Evolutionary conservation across 371 early-diverging fungal genomes (phyloP), one percentile per base, ranked within the genome.

Genomic region (Synchytrium microbalum): DNA sequence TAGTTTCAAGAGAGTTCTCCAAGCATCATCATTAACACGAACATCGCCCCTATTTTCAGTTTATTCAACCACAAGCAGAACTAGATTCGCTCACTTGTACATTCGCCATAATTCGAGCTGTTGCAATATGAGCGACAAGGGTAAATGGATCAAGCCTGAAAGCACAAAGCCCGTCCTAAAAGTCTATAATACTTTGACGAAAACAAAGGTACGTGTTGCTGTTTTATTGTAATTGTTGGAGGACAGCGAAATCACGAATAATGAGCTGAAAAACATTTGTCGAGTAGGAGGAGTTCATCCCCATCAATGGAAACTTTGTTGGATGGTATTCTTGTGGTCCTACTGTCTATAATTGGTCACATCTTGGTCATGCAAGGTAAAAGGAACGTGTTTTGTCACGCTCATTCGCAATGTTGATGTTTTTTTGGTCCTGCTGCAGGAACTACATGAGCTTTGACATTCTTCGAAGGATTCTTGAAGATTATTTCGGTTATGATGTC

Each of bases 281-380:
- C 96, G 80, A 61, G 2, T 29, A 94, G 92, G 89, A 89, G 3
- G 89, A 88, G 46, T 96, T 97, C 66, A 76, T 91, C 27, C 95
- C 96, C 1, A 80, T 77, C 32, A 72, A 81, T 2, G 91, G 91
- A 31, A 87, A 90, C 69, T 76, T 75, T 31, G 91, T 98, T 10
- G 86, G 84, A 62, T 98, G 98, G 98, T 98, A 98, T 73, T 89
- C 85, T 69, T 99, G 99, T 82, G 99, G 99, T 3, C 99, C 99
- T 13, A 99, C 99, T 5, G 99, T 99, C 23, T 99, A 99, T 72
- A 98, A 98, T 75, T 86, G 91, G 1, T 84, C 98, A 13, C 99
- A 99, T 77, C 86, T 99, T 77, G 99, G 99, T 29, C 99, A 99
- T 75, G 99, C 99, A 2, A 74, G 79, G 80, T 60, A 32, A 57